Evolutionary conservation across 805 yeast species (phyloP).

Genomic region (Candida nonsorbophila): DNA sequence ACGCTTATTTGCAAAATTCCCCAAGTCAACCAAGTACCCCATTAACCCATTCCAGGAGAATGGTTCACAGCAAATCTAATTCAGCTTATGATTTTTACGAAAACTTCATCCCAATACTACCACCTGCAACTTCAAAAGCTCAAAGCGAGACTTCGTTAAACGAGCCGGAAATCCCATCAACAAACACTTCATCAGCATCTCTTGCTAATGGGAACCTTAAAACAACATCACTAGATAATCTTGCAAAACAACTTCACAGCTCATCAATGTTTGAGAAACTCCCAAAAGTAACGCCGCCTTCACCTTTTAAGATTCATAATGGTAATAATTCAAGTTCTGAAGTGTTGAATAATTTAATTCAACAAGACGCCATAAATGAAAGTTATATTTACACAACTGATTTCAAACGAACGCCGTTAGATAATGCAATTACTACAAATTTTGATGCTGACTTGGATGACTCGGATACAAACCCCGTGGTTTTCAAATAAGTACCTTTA

Average conservation of each 20-base stretch:
- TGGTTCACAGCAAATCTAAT: conserved; percentile 2
- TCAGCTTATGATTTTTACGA: conserved; percentile 39
- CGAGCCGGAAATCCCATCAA: not conserved
- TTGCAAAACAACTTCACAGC: conserved; percentile 34
- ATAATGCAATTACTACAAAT: too few species aligned
- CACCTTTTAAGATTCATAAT: too few species aligned
- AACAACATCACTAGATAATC: conserved; percentile 31
- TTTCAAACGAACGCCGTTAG: too few species aligned
- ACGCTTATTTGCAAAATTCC: too few species aligned
- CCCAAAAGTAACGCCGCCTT: too few species aligned
- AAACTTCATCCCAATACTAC: conserved; percentile 34
- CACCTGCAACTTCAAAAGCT: conserved; percentile 6
- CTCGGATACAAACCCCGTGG: too few species aligned
- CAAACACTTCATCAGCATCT: not conserved
- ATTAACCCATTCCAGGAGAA: not conserved
- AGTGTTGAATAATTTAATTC: conserved; percentile 11
- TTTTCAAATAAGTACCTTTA: too few species aligned
- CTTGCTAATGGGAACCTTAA: conserved; percentile 8
- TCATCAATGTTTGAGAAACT: conserved; percentile 33
- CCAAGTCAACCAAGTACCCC: conserved; percentile 4
- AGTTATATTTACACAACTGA: conserved; percentile 23
- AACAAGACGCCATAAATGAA: conserved; percentile 24
- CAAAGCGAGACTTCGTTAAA: conserved; percentile 3
- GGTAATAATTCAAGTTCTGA: conserved; percentile 25
- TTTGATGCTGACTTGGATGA: too few species aligned